phyloP scores from a whole-genome alignment of 2,329 filamentous ascomycete species.

The Penicillium sclerotiorum region DNA sequence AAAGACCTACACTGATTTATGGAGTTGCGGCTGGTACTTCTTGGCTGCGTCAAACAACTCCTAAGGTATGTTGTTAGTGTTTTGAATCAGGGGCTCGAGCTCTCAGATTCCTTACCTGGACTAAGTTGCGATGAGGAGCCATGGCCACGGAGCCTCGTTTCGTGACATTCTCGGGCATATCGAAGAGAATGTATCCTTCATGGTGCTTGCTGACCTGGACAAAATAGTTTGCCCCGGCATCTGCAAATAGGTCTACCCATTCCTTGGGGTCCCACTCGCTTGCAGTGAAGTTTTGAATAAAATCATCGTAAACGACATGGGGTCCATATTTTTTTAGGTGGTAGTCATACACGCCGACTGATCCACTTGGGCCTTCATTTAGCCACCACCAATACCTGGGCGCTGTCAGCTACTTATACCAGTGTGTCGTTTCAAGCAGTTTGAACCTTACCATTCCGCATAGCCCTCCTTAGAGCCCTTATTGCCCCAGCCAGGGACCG shows the following conservation, averaged over 20 bases:
- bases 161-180: conserved; percentile 44
- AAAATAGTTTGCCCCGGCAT: conserved; percentile 54
- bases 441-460: conserved; percentile 38
- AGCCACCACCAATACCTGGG: conserved; percentile 50
- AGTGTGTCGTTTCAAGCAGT: not conserved
- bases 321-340: conserved; percentile 55
- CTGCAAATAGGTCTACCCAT: conserved; percentile 58
- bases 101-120: conserved; percentile 20
- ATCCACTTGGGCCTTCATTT: conserved; percentile 45
- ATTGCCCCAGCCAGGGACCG: conserved; percentile 60
- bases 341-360: conserved; percentile 52
- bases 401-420: not conserved
- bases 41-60: conserved; percentile 50
- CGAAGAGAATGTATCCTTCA: conserved; percentile 52
- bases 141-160: conserved; percentile 45
- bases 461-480: conserved; percentile 40
- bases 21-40: conserved; percentile 47
- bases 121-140: conserved; percentile 45
- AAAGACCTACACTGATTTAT: conserved; percentile 38
- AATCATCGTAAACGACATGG: conserved; percentile 59
- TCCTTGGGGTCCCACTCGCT: conserved; percentile 53
- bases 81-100: too few relatives aligned
- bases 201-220: conserved; percentile 51
- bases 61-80: too few relatives aligned
- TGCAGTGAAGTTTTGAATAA: conserved; percentile 58